Conservation (phyloP, 139 green algal genomes). For the Choricystis sp. region DNA sequence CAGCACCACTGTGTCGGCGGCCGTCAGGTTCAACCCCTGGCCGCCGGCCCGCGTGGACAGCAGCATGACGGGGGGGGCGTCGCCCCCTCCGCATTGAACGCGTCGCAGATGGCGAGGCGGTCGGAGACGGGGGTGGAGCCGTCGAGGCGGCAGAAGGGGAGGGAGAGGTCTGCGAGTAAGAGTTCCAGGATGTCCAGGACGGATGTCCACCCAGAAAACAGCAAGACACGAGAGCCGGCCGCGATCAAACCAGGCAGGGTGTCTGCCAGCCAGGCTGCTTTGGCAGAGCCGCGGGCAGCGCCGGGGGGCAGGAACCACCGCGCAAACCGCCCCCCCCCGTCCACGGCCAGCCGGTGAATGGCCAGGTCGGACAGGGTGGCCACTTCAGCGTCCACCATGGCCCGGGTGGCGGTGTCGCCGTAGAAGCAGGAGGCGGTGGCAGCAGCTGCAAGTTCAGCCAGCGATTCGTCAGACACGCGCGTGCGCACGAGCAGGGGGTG, state of each 20-base stretch:
- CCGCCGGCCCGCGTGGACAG: constrained; percentile 84
- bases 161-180: constrained; percentile 43
- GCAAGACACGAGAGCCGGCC: constrained; percentile 48
- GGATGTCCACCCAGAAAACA: constrained; percentile 82
- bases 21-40: constrained; percentile 86
- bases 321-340: not conserved
- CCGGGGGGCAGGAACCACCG: not conserved
- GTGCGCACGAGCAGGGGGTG: constrained; percentile 86
- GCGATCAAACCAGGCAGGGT: constrained; percentile 48
- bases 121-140: constrained; percentile 62
- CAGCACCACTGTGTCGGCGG: constrained; percentile 87
- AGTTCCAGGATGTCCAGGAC: constrained; percentile 85
- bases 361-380: constrained; percentile 39
- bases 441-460: not conserved
- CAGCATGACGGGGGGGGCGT: constrained; percentile 54
- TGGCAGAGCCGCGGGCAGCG: constrained; percentile 1
- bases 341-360: not conserved
- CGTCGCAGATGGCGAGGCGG: constrained; percentile 65
- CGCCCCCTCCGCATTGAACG: constrained; percentile 29
- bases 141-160: constrained; percentile 67
- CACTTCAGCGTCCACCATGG: constrained; percentile 47
- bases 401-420: constrained; percentile 10
- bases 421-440: not conserved
- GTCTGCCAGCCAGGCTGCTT: constrained; percentile 22
- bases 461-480: too few relatives aligned